These are phyloP conservation scores for Neurospora intermedia DNA, from an alignment of 495 filamentous ascomycete species.

Conservation along the genomic window DNA sequence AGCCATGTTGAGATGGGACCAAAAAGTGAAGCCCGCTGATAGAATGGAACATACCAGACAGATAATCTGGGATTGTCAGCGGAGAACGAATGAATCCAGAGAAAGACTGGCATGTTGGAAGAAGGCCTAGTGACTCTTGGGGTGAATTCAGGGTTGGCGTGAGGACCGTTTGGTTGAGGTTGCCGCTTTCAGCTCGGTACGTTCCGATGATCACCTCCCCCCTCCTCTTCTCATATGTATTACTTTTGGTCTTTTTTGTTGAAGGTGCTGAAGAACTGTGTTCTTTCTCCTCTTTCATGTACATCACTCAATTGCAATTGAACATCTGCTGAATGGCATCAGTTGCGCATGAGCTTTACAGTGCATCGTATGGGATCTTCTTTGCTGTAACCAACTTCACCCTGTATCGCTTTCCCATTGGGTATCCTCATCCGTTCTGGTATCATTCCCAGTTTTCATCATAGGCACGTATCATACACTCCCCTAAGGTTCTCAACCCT, in stretches of 20 bases:
- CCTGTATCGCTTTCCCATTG: background rate
- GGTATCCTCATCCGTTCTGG: background rate
- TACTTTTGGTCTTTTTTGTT: too few relatives aligned
- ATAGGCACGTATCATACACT: background rate
- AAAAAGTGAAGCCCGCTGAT: background rate
- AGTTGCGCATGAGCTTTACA: background rate
- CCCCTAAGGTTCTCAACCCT: background rate
- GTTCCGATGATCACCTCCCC: background rate
- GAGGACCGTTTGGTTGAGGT: background rate
- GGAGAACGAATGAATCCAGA: background rate
- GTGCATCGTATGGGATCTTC: background rate
- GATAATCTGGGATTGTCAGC: background rate
- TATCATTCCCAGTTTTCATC: background rate
- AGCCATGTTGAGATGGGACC: background rate
- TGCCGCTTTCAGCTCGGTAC: background rate
- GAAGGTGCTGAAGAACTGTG: background rate
- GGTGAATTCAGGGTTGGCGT: background rate
- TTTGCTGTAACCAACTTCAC: background rate
- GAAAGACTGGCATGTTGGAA: background rate
- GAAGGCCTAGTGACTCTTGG: background rate
- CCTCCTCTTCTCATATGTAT: too few relatives aligned
- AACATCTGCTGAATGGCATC: background rate
- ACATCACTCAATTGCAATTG: background rate
- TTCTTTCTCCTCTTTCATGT: background rate
- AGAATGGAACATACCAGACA: background rate